phyloP scores from a whole-genome alignment of 192 early-diverging fungal genomes.

The Hyaloraphidium curvatum region DNA sequence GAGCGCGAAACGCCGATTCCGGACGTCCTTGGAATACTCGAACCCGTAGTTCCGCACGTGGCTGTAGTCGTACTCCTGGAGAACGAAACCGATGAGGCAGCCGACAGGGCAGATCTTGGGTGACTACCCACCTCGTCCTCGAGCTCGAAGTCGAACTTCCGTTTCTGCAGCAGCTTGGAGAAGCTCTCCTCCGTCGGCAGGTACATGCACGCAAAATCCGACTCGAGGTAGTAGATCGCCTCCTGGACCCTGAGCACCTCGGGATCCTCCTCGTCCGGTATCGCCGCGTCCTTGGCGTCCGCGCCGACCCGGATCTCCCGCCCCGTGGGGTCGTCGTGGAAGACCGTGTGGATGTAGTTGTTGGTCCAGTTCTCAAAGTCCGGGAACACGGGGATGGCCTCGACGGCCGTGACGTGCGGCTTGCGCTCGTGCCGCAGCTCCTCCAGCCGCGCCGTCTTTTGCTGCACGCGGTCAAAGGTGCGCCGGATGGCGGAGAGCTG shows the following conservation, averaged over 20 bases:
- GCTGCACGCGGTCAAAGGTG: not conserved
- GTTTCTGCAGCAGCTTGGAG: not conserved
- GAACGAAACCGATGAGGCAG: not conserved
- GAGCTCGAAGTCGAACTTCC: not conserved
- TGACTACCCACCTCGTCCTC: not conserved
- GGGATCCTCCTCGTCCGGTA: not conserved
- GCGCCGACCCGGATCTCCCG: too few species aligned
- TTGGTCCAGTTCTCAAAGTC: slow-evolving; percentile 28
- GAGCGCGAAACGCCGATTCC: not conserved
- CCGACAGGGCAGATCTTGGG: not conserved
- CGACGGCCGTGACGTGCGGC: slow-evolving; percentile 20
- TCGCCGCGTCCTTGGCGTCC: not conserved
- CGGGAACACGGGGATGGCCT: slow-evolving; percentile 29
- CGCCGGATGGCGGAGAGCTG: not conserved
- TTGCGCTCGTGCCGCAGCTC: slow-evolving; percentile 25
- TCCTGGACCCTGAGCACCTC: not conserved
- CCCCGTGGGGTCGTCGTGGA: slow-evolving; percentile 20
- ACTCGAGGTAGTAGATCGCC: not conserved
- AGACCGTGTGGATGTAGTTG: slow-evolving; percentile 27
- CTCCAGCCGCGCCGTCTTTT: slow-evolving; percentile 11
- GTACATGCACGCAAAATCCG: not conserved
- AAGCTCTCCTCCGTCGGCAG: not conserved
- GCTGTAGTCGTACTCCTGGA: slow-evolving; percentile 4
- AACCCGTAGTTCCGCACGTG: not conserved
- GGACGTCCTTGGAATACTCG: not conserved